Percentiles rank a stretch among this genome's conserved stretches.
phyloP scores from a whole-genome alignment of 140 eudicot species.

The Flaveria floridana region DNA sequence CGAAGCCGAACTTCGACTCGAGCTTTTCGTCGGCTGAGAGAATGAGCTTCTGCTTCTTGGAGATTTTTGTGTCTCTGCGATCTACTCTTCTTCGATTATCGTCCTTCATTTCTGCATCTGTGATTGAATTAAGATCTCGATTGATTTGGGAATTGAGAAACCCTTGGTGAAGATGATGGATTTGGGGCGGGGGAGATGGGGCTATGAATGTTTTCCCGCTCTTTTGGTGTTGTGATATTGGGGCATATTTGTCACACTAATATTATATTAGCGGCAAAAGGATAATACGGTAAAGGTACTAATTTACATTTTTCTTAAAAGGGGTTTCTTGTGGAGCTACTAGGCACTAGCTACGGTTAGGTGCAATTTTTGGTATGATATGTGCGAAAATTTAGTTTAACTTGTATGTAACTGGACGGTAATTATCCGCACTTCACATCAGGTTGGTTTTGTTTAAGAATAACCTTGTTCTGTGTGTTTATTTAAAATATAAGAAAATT shows the following conservation, averaged over 20 bases:
- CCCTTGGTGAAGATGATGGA: constrained; percentile 18
- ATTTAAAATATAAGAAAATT: too few relatives aligned
- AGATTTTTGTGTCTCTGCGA: constrained; percentile 55
- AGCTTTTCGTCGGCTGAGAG: constrained; percentile 79
- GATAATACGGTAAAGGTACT: not conserved
- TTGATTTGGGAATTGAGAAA: constrained; percentile 4
- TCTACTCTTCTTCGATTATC: constrained; percentile 62
- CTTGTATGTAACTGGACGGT: too few relatives aligned
- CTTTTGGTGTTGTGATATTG: constrained; percentile 9
- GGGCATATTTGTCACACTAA: not conserved
- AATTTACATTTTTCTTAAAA: too few relatives aligned
- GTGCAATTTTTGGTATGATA: too few relatives aligned
- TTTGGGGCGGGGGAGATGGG: constrained; percentile 29
- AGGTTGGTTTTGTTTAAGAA: too few relatives aligned
- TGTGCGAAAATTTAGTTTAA: too few relatives aligned
- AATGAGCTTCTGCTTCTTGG: constrained; percentile 75
- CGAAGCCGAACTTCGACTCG: constrained; percentile 85
- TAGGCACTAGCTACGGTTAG: too few relatives aligned
- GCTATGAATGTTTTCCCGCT: constrained; percentile 39
- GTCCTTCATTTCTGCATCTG: constrained; percentile 47
- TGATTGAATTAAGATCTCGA: constrained; percentile 24
- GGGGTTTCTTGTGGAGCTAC: too few relatives aligned
- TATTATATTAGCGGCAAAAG: not conserved
- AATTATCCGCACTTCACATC: too few relatives aligned
- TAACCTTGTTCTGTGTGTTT: too few relatives aligned